Conservation (phyloP, 306 rosid species). For the Cicer yamashitae region DNA sequence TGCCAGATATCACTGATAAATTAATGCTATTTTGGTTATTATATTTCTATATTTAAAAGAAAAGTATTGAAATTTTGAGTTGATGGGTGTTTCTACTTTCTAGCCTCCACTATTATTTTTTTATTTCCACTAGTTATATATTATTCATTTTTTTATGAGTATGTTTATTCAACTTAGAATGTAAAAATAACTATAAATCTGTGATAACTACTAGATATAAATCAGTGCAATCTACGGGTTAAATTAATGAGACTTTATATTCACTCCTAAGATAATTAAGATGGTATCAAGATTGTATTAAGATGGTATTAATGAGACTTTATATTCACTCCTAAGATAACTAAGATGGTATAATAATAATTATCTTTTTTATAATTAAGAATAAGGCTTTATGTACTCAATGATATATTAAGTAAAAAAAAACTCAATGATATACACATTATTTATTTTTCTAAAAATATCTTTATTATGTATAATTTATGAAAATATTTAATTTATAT, state of each 20-base stretch:
- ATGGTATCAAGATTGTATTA: background rate
- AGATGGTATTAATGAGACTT: background rate
- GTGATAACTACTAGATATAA: background rate
- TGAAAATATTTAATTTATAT: no score
- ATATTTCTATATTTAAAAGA: background rate
- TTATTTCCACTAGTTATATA: background rate
- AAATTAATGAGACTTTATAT: background rate
- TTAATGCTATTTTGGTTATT: background rate
- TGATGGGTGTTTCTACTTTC: background rate
- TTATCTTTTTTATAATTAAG: background rate
- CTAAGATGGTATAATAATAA: background rate
- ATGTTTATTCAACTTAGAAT: background rate
- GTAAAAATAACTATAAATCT: background rate
- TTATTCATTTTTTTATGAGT: background rate
- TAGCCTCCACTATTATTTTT: constrained; percentile 8
- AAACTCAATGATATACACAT: background rate
- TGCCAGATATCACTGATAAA: background rate
- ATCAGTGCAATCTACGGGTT: background rate
- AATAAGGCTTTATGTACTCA: background rate
- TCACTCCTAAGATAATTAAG: background rate
- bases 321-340: background rate
- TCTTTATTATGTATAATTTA: no score
- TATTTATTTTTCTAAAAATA: background rate
- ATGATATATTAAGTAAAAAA: background rate
- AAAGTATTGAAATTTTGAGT: background rate